Evolutionary conservation across 2,329 filamentous ascomycete genomes (phyloP).

Genomic region (Botrytis byssoidea): DNA sequence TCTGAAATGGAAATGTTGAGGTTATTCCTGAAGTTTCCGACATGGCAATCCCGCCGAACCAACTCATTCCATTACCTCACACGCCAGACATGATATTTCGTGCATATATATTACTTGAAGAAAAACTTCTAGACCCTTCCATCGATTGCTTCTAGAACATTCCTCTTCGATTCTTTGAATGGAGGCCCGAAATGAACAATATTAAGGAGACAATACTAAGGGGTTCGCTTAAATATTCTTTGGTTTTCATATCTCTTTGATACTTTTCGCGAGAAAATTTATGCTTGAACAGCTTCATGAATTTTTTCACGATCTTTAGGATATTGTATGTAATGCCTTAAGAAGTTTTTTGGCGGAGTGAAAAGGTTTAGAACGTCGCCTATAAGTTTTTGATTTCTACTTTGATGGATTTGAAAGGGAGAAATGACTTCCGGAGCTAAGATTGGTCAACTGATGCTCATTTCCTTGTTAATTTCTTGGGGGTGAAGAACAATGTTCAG

Average conservation of each 20-base stretch:
- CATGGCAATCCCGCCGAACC: no score
- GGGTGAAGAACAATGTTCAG: background rate
- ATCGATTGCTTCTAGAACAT: background rate
- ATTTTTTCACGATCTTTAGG: background rate
- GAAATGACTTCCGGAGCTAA: background rate
- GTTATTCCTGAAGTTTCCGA: background rate
- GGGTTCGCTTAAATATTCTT: conserved; percentile 9
- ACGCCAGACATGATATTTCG: background rate
- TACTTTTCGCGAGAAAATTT: background rate
- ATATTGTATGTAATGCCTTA: no score
- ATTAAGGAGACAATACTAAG: conserved; percentile 16
- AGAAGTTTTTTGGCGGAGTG: background rate
- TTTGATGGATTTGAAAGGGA: background rate
- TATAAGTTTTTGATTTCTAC: background rate
- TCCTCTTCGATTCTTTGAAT: background rate
- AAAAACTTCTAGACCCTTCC: background rate
- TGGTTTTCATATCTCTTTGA: background rate
- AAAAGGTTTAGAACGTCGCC: background rate
- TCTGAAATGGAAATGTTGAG: no score
- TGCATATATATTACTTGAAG: background rate
- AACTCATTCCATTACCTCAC: background rate
- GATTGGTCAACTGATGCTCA: background rate
- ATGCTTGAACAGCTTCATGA: background rate
- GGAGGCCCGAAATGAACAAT: background rate
- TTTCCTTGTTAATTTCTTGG: background rate